A percentile compares a stretch with the other conserved stretches of the same genome.
phyloP scores from a whole-genome alignment of 345 rosid genomes.

The Geranium rotundifolium region DNA sequence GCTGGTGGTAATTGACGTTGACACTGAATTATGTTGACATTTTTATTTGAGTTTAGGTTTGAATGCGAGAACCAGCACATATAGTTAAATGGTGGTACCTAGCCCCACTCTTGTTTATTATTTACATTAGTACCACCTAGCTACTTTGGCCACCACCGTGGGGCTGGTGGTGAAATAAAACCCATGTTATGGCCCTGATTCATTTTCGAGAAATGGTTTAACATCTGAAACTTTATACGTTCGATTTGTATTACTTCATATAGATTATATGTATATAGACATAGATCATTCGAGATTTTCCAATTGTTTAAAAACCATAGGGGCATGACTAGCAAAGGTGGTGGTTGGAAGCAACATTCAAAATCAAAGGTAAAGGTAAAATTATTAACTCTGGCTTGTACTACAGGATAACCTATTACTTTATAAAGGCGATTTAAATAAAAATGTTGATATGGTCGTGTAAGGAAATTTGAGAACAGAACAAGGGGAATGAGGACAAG shows the following conservation, averaged over 20 bases:
- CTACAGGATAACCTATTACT: conserved; percentile 15
- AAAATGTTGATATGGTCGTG: conserved; percentile 1
- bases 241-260: background rate
- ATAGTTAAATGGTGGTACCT: background rate
- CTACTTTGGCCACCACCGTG: background rate
- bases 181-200: background rate
- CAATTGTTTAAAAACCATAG: background rate
- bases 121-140: background rate
- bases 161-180: no score
- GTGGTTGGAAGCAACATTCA: background rate
- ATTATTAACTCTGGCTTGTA: conserved; percentile 16
- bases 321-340: background rate
- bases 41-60: conserved; percentile 21
- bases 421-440: conserved; percentile 1
- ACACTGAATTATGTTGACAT: conserved; percentile 27
- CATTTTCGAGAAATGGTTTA: no score
- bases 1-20: conserved; percentile 28
- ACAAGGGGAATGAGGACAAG: conserved; percentile 22
- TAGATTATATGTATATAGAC: no score
- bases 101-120: background rate
- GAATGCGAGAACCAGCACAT: conserved; percentile 17
- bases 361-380: conserved; percentile 4
- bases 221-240: background rate
- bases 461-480: conserved; percentile 10
- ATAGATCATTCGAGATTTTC: background rate